Conservation (phyloP, 768 basidiomycete species). For the Rhodosporidiobolus odoratus region DNA sequence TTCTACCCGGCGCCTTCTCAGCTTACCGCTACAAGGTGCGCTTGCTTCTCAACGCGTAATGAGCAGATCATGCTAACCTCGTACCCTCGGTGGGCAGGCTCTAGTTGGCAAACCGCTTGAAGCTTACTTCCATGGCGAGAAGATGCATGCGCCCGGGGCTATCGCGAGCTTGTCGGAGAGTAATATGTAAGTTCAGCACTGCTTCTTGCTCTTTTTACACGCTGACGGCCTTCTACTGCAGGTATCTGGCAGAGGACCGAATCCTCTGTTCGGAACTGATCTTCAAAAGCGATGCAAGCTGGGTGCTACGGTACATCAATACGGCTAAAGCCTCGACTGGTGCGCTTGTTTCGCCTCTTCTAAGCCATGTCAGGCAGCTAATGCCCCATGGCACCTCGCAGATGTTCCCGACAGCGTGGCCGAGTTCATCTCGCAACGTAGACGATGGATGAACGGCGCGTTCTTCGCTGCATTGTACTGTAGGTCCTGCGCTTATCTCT, state of each 20-base stretch:
- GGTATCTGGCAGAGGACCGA: not conserved
- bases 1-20: constrained; percentile 68
- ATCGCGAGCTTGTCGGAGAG: constrained; percentile 3
- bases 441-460: constrained; percentile 47
- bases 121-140: constrained; percentile 82
- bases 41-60: no score
- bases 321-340: constrained; percentile 34
- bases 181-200: no score
- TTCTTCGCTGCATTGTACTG: constrained; percentile 29
- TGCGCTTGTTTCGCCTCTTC: no score
- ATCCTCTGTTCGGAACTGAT: constrained; percentile 93
- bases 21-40: constrained; percentile 66
- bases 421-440: constrained; percentile 28
- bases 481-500: constrained; percentile 40
- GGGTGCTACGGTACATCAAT: constrained; percentile 45
- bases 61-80: no score
- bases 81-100: constrained; percentile 51
- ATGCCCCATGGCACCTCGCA: constrained; percentile 45
- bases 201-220: no score
- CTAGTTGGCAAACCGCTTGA: constrained; percentile 70
- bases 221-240: no score
- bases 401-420: constrained; percentile 43
- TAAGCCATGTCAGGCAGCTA: constrained; percentile 2
- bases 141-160: constrained; percentile 49
- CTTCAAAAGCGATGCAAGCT: constrained; percentile 56